Evolutionary conservation across 1,284 basidiomycete genomes (phyloP), one percentile per base, ranked within the genome.

Genomic region (Irpex lacteus): DNA sequence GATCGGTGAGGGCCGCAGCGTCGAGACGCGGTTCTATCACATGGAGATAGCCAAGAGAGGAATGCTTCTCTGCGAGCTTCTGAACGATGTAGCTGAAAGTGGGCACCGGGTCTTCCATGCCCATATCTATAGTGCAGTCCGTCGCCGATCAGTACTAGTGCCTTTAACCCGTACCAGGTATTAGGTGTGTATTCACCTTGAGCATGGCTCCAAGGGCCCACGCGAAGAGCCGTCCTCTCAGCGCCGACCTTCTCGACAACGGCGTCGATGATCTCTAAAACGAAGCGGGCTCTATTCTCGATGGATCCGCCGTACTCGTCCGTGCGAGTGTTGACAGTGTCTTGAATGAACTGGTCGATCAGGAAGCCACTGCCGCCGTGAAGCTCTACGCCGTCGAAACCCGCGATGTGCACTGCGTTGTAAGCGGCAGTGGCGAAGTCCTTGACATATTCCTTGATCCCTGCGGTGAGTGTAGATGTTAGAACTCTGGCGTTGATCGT

Each of bases 281-380:
- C 40, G n/a, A 44, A 44, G 4, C 40, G 40, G 3, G 40, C 2
- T n/a, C 87, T 77, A 70, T 87, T 87, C 72, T 85, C 83, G 21
- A 85, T 64, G 1, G 78, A 78, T 2, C 86, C 87, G 5, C 87
- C 87, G 70, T 85, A 88, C 47, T 77, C 73, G 72, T 88, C 86
- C 11, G 80, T 82, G 37, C 85, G 80, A 37, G 80, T 73, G 75
- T 87, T 87, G 57, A 76, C 65, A 0, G 67, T 65, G 59, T 74
- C 71, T 40, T 78, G 74, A 19, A 76, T 40, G 70, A 79, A 80
- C 67, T 80, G 76, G 63, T 80, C 78, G 15, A 75, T 34, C 1
- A 80, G 70, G 62, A 75, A 77, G 1, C 78, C 78, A 54, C 77
- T 74, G 5, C 76, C 60, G 8, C 60, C 44, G 26, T 60, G 60